Base-by-base conservation (phyloP, 2,329 filamentous ascomycete species). In the Colletotrichum tropicicola region DNA sequence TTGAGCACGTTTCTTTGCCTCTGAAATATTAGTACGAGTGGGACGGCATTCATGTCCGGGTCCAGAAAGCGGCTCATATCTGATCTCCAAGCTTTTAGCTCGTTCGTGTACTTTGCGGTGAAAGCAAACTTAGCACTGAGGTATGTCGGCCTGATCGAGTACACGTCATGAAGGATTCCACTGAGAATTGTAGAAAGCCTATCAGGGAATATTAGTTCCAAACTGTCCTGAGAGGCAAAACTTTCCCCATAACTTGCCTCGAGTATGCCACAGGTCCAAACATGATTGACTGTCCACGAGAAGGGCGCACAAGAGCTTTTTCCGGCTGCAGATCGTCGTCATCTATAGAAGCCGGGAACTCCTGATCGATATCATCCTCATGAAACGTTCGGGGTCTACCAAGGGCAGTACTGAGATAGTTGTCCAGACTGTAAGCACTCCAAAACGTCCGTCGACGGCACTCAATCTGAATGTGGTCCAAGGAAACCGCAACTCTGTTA, bases 331-430 rank as follows among this genome's bases (percentile, higher is more conserved):
- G 78, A 0, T 70, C 48, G 17, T 13, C 12, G 61, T 90, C 87
- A 60, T 88, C 85, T 6, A 87, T 78, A 15, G 77, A 73, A 8
- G 78, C 75, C 0, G 88, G 88, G 19, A 88, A 74, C 19, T 86
- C 83, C 66, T 89, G 86, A 65, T 90, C 87, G 56, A 90, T 88
- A 57, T 89, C 87, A 47, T 89, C 87, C 49, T 90, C 86, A 65
- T 88, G 88, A 45, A 90, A 86, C 2, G 87, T 81, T 12, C 84
- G 76, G 2, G 89, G 88, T 15, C 88, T 78, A 2, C 89, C 89
- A 9, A 90, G 81, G 51, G 87, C 84, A 25, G 86, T 84, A 58
- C 87, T 87, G 8, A 91, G 78, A 66, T 91, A 90, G 51, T 85
- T 88, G 71, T 91, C 87, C 3, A 91, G 75, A 15, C 82, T 86